Conservation (phyloP, 2,329 filamentous ascomycete species). For the Claviceps arundinis region DNA sequence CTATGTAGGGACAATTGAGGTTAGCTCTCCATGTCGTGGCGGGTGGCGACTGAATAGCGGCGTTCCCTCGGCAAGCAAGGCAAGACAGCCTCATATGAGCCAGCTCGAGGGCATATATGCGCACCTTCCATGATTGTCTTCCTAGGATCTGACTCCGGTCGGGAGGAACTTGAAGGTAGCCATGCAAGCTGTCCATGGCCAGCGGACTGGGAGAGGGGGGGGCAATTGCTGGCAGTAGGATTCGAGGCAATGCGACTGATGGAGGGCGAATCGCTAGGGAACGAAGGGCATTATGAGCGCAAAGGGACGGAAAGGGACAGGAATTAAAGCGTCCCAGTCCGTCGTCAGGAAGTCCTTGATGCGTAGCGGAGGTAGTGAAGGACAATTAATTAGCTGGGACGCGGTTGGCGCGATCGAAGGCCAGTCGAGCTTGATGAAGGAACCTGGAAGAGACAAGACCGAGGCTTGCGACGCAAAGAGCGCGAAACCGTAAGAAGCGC, state of each 20-base stretch:
- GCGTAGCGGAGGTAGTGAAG: not conserved
- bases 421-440: not conserved
- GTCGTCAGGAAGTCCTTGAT: not conserved
- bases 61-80: not conserved
- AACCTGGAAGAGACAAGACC: not conserved
- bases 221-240: not conserved
- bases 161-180: conserved; percentile 35
- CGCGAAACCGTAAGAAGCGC: not conserved
- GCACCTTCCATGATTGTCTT: conserved; percentile 39
- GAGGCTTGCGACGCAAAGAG: not conserved
- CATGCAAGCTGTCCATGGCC: conserved; percentile 29
- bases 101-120: conserved; percentile 7
- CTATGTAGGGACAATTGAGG: conserved; percentile 20
- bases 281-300: not conserved
- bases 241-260: not conserved
- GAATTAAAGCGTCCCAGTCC: not conserved
- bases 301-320: not conserved
- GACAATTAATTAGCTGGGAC: not conserved
- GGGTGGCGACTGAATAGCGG: not conserved
- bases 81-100: not conserved
- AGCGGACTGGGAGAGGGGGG: not conserved
- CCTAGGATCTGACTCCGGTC: conserved; percentile 38
- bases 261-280: not conserved
- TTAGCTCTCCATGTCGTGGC: conserved; percentile 5
- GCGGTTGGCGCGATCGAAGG: not conserved